Percentiles rank a stretch among this genome's conserved stretches.
These are phyloP conservation scores for Papilionanthe hybrid DNA, from an alignment of 116 monocot species.

Conservation along the genomic window DNA sequence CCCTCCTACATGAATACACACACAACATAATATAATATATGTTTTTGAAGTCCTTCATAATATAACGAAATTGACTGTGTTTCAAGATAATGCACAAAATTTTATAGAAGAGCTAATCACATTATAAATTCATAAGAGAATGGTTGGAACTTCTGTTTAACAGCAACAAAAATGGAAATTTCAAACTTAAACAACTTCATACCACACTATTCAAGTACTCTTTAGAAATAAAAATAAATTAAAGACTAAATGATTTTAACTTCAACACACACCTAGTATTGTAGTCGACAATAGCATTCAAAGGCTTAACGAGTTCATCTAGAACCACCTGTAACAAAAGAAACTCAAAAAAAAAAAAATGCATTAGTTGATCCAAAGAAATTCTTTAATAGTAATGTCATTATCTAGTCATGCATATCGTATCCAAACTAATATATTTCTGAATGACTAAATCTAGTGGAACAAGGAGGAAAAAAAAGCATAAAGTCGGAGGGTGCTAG, in stretches of 20 bases:
- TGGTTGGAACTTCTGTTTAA: neutral
- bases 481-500: no score
- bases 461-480: no score
- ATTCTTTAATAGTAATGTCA: neutral
- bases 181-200: neutral
- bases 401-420: neutral
- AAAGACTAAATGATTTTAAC: neutral
- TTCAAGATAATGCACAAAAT: neutral
- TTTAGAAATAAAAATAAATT: neutral
- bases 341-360: neutral
- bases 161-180: neutral
- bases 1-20: no score
- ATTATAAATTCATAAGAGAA: neutral
- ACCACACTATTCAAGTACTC: neutral
- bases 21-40: no score
- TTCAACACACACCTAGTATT: slow-evolving; percentile 61
- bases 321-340: slow-evolving; percentile 52
- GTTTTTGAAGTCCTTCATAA: no score
- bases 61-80: neutral
- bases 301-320: slow-evolving; percentile 81
- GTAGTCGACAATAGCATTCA: slow-evolving; percentile 67
- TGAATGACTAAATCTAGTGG: neutral
- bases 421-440: neutral
- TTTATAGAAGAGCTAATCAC: neutral
- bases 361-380: neutral